Base-by-base conservation (phyloP, 495 filamentous ascomycete species). In the Penicillium malachiteum region DNA sequence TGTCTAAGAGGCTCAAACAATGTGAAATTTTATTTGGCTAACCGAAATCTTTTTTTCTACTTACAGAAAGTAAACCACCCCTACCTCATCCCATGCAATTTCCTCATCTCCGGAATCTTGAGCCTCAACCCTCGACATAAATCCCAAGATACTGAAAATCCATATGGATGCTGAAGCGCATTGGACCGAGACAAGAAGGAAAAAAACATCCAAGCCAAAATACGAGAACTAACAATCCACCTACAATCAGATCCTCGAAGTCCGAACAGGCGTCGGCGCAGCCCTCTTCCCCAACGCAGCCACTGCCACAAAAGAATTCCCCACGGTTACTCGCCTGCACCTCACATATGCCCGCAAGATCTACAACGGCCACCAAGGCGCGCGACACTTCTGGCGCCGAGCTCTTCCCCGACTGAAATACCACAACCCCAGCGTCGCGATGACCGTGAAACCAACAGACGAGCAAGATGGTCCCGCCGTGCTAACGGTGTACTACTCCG, bases 351-450 rank as follows among this genome's bases (percentile, higher is more conserved):
- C 87, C 12, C 61, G 62, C 39, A 86, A 81, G 59, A 78, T 84
- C 52, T 70, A 76, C 53, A 57, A 57, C 53, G 75, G 76, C 40
- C 89, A 96, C 70, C 79, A 88, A 66, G 93, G 93, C 21, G 84
- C 94, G 34, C 87, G 89, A 54, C 90, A 91, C 78, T 96, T 98
- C 80, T 96, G 91, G 92, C 84, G 82, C 46, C 72, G 84, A 37
- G 87, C 83, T 62, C 85, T 98, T 33, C 89, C 89, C 2, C 83
- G 90, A 58, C 77, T 98, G 52, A 96, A 98, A 79, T 97, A 87
- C 77, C 88, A 94, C 78, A 98, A 98, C 68, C 94, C 94, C 0
- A 76, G 82, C 7, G 68, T 97, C 13, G 81, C 83, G 13, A 93
- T 97, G 85, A 86, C 88, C 35, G 84, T 97, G 50, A 83, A 83